Evolutionary conservation across 495 filamentous ascomycete species (phyloP), one percentile per base, ranked within the genome.

Genomic region (Penicillium waksmanii): DNA sequence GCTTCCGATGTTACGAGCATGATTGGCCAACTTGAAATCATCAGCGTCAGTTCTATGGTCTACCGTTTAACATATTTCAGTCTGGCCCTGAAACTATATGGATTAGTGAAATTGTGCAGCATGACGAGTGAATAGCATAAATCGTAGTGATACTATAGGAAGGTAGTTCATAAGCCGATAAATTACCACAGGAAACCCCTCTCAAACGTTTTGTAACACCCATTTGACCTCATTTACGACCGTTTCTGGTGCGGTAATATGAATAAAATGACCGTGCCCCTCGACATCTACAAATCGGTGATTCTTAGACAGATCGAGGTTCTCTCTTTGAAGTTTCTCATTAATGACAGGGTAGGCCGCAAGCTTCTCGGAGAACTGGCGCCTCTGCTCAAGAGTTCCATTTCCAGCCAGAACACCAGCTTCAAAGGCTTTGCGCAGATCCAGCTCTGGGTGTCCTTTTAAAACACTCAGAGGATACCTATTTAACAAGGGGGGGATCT

Each of bases 261-360:
- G 55, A 13, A 57, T 51, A 25, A 42, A 57, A 36, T 57, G 55
- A 6, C 55, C 55, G 27, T 47, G 38, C 5, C 44, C 55, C 4
- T 42, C 25, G 17, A 51, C 33, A 43, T 57, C 47, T 6, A 18
- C 18, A 51, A 50, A 57, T 27, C 47, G 15, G 17, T 40, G 27
- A 3, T 51, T 51, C 8, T 4, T 27, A 31, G 55, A 57, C 35
- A 57, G 33, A 5, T 10, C 10, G 10, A 57, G 44, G 9, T 5
- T 57, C 18, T 57, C 55, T 42, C 35, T 33, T 21, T 57, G 55
- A 23, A 51, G n/a, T 21, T 43, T 42, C 2, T 31, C 18, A 36
- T 57, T 40, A 8, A 27, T 7, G 3, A 5, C 15, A 5, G 47
- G 17, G 35, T 51, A 57, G 8, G 38, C 25, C 3, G 25, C 34